A percentile compares a stretch with the other conserved stretches of the same genome.
phyloP scores from a whole-genome alignment of 2,329 filamentous ascomycete species.

The Pyrenophora teres region DNA sequence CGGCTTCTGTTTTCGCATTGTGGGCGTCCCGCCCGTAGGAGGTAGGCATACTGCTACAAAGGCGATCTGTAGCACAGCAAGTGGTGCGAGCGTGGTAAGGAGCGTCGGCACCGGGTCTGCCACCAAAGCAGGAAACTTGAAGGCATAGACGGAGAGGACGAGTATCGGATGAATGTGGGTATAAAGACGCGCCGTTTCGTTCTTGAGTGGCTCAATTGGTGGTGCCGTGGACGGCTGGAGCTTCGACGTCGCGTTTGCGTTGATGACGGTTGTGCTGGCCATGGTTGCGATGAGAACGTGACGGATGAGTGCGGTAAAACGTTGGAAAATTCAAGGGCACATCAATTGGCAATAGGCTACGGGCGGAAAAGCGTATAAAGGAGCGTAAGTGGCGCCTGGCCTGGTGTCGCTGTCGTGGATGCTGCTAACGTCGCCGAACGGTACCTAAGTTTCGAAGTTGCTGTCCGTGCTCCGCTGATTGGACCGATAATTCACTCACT shows the following conservation, averaged over 20 bases:
- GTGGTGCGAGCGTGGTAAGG: constrained; percentile 62
- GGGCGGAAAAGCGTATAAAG: constrained; percentile 4
- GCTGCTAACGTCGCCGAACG: constrained; percentile 21
- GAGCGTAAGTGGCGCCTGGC: constrained; percentile 31
- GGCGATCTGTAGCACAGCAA: constrained; percentile 66
- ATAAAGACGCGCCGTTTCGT: constrained; percentile 58
- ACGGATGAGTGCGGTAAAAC: background rate
- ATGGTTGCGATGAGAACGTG: constrained; percentile 16
- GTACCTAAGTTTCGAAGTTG: constrained; percentile 15
- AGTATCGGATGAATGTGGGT: constrained; percentile 71
- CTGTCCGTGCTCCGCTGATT: constrained; percentile 25
- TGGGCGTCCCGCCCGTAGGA: constrained; percentile 49
- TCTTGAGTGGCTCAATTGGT: constrained; percentile 55
- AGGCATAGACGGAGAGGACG: constrained; percentile 66
- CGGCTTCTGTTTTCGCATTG: constrained; percentile 59
- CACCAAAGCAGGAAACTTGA: constrained; percentile 70
- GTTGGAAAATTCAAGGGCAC: background rate
- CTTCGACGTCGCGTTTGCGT: constrained; percentile 26
- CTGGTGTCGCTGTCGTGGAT: constrained; percentile 12
- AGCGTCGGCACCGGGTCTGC: constrained; percentile 70
- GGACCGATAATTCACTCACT: background rate
- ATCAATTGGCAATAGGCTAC: background rate
- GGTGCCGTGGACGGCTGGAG: constrained; percentile 28
- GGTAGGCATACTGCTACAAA: constrained; percentile 66
- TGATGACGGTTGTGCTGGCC: constrained; percentile 34